Conservation (phyloP, 805 yeast genomes). For the Barnettozyma sp. region DNA sequence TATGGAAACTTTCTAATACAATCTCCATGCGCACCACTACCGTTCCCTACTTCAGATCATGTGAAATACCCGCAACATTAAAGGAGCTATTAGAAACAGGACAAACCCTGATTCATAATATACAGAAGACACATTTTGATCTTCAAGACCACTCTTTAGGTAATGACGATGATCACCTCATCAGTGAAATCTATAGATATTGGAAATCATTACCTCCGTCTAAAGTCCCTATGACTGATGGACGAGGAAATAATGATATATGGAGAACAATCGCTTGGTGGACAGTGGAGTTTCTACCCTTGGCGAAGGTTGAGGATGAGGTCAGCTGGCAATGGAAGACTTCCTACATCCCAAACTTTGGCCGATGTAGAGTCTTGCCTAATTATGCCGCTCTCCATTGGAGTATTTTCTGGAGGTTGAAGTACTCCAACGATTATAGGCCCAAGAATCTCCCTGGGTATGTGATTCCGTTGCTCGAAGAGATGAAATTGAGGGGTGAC, state of each 20-base stretch:
- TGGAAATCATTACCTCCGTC: conserved; percentile 18
- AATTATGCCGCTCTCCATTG: conserved; percentile 45
- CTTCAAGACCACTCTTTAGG: not conserved
- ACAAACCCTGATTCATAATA: conserved; percentile 12
- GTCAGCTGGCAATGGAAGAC: conserved; percentile 43
- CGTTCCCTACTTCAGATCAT: conserved; percentile 18
- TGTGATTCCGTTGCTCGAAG: conserved; percentile 12
- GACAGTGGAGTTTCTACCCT: conserved; percentile 54
- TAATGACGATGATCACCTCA: conserved; percentile 2
- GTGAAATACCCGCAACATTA: conserved; percentile 9
- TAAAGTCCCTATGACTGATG: conserved; percentile 29
- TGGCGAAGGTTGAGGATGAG: conserved; percentile 42
- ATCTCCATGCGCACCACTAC: conserved; percentile 5
- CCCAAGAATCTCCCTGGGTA: conserved; percentile 40
- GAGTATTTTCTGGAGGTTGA: conserved; percentile 55
- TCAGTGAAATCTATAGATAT: conserved; percentile 11
- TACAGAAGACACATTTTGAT: conserved; percentile 14
- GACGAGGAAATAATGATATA: conserved; percentile 31
- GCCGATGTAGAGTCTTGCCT: conserved; percentile 46
- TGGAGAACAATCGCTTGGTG: conserved; percentile 44
- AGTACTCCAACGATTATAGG: conserved; percentile 36
- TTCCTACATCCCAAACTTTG: conserved; percentile 48
- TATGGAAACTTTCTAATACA: conserved; percentile 11
- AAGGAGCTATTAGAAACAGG: conserved; percentile 16
- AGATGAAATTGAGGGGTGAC: not conserved